Evolutionary conservation across 805 yeast genomes (phyloP).

Genomic region (Gaillardinia entomophila): DNA sequence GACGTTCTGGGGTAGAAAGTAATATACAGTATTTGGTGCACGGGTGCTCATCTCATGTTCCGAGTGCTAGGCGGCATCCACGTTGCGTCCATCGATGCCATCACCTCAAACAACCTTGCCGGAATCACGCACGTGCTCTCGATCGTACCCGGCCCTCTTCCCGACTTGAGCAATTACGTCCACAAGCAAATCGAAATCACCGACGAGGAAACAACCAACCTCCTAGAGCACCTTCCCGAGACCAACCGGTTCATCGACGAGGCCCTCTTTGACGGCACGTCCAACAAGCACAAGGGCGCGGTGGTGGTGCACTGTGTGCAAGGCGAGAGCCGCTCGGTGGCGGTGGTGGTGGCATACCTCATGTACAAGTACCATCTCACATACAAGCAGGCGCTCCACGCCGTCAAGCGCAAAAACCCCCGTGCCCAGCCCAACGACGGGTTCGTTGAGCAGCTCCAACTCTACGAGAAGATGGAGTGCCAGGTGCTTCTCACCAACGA

Average conservation of each 20-base stretch:
- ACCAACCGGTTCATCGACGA: constrained; percentile 61
- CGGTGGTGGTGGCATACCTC: constrained; percentile 41
- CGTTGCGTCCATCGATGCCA: constrained; percentile 67
- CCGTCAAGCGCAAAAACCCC: constrained; percentile 60
- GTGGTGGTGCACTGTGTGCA: constrained; percentile 49
- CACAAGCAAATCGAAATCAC: constrained; percentile 62
- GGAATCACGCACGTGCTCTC: constrained; percentile 68
- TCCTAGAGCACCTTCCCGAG: constrained; percentile 56
- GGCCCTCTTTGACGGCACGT: constrained; percentile 39
- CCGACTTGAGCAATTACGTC: constrained; percentile 41
- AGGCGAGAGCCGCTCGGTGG: constrained; percentile 45
- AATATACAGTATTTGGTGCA: neutral
- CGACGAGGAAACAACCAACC: constrained; percentile 64
- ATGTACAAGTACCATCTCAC: constrained; percentile 51
- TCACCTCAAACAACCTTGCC: constrained; percentile 42
- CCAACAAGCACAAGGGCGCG: constrained; percentile 31
- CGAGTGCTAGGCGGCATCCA: constrained; percentile 78
- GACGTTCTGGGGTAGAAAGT: constrained; percentile 7
- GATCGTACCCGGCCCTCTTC: constrained; percentile 58
- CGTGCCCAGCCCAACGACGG: constrained; percentile 67
- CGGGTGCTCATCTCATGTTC: constrained; percentile 18
- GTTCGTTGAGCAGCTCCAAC: constrained; percentile 64
- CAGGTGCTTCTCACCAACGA: constrained; percentile 16
- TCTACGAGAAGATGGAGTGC: constrained; percentile 43
- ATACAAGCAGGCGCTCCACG: constrained; percentile 61